A percentile compares a stretch with the other conserved stretches of the same genome.
Evolutionary conservation across 1,139 yeast species (phyloP).

Genomic region (Diutina mesorugosa): DNA sequence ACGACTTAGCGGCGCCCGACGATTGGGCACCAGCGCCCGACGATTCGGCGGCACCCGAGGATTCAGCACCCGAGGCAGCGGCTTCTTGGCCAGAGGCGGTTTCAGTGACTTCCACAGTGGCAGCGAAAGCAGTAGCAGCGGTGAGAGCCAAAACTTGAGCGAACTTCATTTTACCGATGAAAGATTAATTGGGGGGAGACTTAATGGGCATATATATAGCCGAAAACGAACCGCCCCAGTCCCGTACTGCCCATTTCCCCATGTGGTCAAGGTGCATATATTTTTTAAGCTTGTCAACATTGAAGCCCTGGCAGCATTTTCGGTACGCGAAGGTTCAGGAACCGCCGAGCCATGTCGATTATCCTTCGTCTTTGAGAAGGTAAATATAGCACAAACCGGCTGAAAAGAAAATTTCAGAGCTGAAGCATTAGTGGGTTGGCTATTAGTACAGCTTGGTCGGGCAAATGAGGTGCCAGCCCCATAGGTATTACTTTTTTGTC

Average conservation of each 20-base stretch:
- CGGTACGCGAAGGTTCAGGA: not conserved
- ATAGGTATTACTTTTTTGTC: not conserved
- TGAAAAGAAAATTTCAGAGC: too few relatives aligned
- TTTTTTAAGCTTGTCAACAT: not conserved
- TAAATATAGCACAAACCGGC: too few relatives aligned
- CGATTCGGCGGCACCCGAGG: not conserved
- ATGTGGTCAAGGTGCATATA: not conserved
- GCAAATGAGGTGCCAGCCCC: too few relatives aligned
- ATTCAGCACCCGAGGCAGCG: not conserved
- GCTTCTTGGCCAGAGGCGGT: not conserved
- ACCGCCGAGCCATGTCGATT: not conserved
- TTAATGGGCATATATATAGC: not conserved
- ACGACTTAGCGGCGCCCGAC: not conserved
- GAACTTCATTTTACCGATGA: not conserved
- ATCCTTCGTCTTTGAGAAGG: not conserved
- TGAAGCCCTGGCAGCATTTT: not conserved
- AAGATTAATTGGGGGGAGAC: not conserved
- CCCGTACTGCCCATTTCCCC: not conserved
- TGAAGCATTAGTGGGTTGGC: too few relatives aligned
- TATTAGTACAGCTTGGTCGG: too few relatives aligned
- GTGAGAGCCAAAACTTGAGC: slow-evolving; percentile 1
- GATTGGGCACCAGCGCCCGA: not conserved
- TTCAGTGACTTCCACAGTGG: not conserved
- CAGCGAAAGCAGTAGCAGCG: not conserved
- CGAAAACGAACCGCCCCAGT: not conserved